These are phyloP conservation scores for Houttuynia cordata DNA, from an alignment of 164 flowering plant genomes.

Conservation along the genomic window DNA sequence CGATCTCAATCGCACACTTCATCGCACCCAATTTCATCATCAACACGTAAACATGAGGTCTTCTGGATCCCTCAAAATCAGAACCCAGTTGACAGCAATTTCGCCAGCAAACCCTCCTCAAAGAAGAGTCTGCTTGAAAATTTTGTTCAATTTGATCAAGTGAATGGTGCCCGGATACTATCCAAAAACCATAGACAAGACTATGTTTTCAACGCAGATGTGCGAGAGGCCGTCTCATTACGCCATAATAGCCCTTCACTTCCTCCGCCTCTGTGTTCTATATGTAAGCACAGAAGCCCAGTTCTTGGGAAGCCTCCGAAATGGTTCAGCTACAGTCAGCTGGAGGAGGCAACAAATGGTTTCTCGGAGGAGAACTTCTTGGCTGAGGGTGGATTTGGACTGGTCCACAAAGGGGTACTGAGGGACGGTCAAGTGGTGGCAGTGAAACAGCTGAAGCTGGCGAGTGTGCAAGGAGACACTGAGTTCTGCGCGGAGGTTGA, in stretches of 20 bases:
- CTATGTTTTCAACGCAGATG: constrained; percentile 19
- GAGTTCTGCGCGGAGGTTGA: constrained; percentile 79
- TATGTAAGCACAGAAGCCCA: constrained; percentile 70
- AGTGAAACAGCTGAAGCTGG: constrained; percentile 62
- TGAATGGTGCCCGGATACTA: too few species aligned
- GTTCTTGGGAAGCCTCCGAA: constrained; percentile 78
- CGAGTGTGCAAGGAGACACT: constrained; percentile 50
- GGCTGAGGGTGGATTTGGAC: constrained; percentile 69
- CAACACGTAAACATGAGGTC: constrained; percentile 10
- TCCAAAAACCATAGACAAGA: constrained; percentile 10
- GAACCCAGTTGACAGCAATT: constrained; percentile 7
- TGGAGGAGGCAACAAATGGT: constrained; percentile 62
- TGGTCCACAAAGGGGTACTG: constrained; percentile 67
- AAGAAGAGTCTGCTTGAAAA: constrained; percentile 24
- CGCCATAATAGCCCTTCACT: constrained; percentile 32
- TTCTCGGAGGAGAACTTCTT: constrained; percentile 60
- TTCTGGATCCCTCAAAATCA: constrained; percentile 42
- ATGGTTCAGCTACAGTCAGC: constrained; percentile 51
- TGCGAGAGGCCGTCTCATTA: constrained; percentile 46
- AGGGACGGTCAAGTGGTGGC: constrained; percentile 74
- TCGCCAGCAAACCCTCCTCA: constrained; percentile 9
- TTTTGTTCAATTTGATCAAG: constrained; percentile 30
- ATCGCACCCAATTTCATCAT: constrained; percentile 10
- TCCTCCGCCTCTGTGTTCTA: constrained; percentile 86
- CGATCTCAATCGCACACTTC: too few species aligned